phyloP scores from a whole-genome alignment of 2,329 filamentous ascomycete genomes.

The Bimuria novae-zelandiae region DNA sequence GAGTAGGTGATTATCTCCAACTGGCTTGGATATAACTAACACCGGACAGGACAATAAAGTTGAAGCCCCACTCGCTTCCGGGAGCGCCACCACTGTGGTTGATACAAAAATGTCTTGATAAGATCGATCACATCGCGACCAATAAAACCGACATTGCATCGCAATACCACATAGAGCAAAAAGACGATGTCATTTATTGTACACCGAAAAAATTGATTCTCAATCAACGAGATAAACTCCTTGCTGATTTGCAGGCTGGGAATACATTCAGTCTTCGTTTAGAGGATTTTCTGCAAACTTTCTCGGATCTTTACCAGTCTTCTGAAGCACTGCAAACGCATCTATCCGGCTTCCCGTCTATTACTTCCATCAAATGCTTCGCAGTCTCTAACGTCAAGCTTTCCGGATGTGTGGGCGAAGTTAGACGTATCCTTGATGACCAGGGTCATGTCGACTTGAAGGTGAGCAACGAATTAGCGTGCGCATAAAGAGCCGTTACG shows the following conservation, averaged over 20 bases:
- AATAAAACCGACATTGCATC: slow-evolving; percentile 11
- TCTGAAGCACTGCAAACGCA: slow-evolving; percentile 19
- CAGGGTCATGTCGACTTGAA: slow-evolving; percentile 27
- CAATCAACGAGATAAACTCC: slow-evolving; percentile 21
- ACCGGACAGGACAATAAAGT: slow-evolving; percentile 15
- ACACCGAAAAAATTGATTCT: slow-evolving; percentile 28
- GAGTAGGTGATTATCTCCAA: slow-evolving; percentile 18
- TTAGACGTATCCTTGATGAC: slow-evolving; percentile 17
- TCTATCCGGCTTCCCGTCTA: slow-evolving; percentile 14
- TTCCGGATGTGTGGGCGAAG: slow-evolving; percentile 19
- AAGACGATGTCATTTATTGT: slow-evolving; percentile 19
- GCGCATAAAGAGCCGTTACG: too few relatives aligned
- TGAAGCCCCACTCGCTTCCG: slow-evolving; percentile 22
- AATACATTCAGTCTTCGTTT: slow-evolving; percentile 28
- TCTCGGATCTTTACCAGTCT: slow-evolving; percentile 21
- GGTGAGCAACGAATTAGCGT: slow-evolving; percentile 15
- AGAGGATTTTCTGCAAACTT: slow-evolving; percentile 19
- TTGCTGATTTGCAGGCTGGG: slow-evolving; percentile 26
- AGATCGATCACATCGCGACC: slow-evolving; percentile 4
- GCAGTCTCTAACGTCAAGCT: slow-evolving; percentile 34
- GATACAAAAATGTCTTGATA: slow-evolving; percentile 18
- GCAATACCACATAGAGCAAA: slow-evolving; percentile 22
- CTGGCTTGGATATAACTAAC: slow-evolving; percentile 7
- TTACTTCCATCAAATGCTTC: slow-evolving; percentile 20
- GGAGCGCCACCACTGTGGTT: slow-evolving; percentile 34